Evolutionary conservation across 257 asterid genomes (phyloP).

Genomic region (Echites panduratus): DNA sequence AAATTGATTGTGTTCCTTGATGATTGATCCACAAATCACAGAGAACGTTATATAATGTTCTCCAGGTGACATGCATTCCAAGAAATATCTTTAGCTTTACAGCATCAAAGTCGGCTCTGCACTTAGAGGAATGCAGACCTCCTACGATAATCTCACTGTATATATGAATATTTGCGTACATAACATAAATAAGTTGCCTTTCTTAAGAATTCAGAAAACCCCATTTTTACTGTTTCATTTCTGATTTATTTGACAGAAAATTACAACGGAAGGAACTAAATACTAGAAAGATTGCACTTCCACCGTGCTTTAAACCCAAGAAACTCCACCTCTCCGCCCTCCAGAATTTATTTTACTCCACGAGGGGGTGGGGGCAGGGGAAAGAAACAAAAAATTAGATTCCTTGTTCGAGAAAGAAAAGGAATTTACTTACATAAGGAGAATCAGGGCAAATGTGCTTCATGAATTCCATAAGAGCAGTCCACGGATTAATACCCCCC

Average conservation of each 20-base stretch:
- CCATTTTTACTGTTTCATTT: neutral
- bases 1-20: neutral
- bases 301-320: neutral
- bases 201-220: neutral
- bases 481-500: neutral
- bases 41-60: neutral
- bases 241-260: constrained; percentile 4
- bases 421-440: constrained; percentile 34
- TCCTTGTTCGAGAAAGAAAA: neutral
- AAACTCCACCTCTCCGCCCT: neutral
- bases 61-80: neutral
- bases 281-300: neutral
- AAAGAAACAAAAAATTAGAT: neutral
- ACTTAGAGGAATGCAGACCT: neutral
- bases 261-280: neutral
- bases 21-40: neutral
- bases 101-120: constrained; percentile 1
- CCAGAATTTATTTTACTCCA: neutral
- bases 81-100: neutral
- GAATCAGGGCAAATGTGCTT: constrained; percentile 40
- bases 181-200: neutral
- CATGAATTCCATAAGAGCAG: constrained; percentile 30
- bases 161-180: neutral
- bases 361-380: neutral
- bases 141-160: neutral